Percentiles rank a stretch among this genome's conserved stretches.
Conservation (phyloP, 1,284 basidiomycete genomes). For the Rhizopogon parksii region DNA sequence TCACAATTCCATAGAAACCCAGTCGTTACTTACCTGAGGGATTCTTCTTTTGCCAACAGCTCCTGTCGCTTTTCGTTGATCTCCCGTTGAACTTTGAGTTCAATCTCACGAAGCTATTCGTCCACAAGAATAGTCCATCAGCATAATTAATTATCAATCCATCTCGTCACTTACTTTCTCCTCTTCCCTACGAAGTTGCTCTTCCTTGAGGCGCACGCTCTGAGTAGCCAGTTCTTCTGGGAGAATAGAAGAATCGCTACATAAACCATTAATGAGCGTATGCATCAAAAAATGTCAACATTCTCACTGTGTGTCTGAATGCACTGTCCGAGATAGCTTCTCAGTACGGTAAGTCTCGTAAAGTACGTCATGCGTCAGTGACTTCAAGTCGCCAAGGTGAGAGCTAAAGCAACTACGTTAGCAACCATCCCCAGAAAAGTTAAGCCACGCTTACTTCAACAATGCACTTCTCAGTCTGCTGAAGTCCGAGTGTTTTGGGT, state of each 20-base stretch:
- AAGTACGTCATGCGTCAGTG: constrained; percentile 90
- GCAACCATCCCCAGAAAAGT: neutral
- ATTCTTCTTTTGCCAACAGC: constrained; percentile 89
- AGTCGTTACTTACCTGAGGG: constrained; percentile 52
- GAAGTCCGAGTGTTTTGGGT: constrained; percentile 98
- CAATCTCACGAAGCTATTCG: constrained; percentile 86
- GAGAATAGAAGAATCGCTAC: constrained; percentile 79
- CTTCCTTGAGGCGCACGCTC: constrained; percentile 95
- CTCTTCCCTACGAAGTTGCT: constrained; percentile 95
- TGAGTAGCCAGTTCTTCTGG: constrained; percentile 97
- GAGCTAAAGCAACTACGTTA: constrained; percentile 50
- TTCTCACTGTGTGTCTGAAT: constrained; percentile 73
- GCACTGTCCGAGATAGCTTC: constrained; percentile 91
- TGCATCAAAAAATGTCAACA: constrained; percentile 1
- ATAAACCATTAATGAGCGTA: constrained; percentile 16
- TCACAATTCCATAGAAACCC: constrained; percentile 5
- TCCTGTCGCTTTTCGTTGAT: constrained; percentile 99
- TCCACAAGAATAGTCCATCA: constrained; percentile 10
- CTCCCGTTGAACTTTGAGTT: constrained; percentile 96
- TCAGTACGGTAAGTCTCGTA: constrained; percentile 98
- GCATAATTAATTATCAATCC: neutral
- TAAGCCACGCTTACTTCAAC: constrained; percentile 56
- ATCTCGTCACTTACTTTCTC: constrained; percentile 61
- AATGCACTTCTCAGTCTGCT: constrained; percentile 86
- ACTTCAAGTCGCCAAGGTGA: constrained; percentile 91